A percentile compares a stretch with the other conserved stretches of the same genome.
phyloP scores from a whole-genome alignment of 2,329 filamentous ascomycete species.

The Cytospora schulzeri region DNA sequence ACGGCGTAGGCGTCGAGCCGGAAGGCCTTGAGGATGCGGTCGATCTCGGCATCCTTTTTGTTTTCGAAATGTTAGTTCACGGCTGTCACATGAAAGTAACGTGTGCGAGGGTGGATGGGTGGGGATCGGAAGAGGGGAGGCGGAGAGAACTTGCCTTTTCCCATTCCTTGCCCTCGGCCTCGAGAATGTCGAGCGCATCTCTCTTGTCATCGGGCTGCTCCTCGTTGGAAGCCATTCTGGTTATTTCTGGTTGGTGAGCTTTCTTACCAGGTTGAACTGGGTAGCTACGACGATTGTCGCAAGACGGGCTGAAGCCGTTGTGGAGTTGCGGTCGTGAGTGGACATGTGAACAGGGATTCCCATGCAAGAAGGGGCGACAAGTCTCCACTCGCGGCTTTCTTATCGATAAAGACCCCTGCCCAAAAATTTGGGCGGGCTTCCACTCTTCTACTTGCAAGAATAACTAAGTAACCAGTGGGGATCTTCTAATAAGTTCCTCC shows the following conservation, averaged over 20 bases:
- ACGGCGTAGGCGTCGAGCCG: conserved; percentile 81
- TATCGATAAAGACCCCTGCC: conserved; percentile 15
- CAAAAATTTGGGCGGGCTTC: conserved; percentile 2
- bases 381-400: conserved; percentile 3
- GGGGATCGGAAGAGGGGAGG: conserved; percentile 1
- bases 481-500: not conserved
- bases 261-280: conserved; percentile 25
- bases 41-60: conserved; percentile 85
- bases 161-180: conserved; percentile 85
- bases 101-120: not conserved
- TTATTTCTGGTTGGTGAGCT: conserved; percentile 9
- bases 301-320: conserved; percentile 12
- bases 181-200: conserved; percentile 78
- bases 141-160: conserved; percentile 70
- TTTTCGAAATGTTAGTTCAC: not conserved
- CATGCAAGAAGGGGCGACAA: not conserved
- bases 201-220: conserved; percentile 53
- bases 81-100: not conserved
- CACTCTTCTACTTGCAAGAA: conserved; percentile 12
- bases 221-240: conserved; percentile 44
- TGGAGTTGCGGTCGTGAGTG: conserved; percentile 7
- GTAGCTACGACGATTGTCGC: conserved; percentile 18
- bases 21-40: conserved; percentile 90
- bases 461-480: not conserved
- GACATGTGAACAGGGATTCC: not conserved